Evolutionary conservation across 148 eudicot genomes (phyloP).

Genomic region (Vaccinium corymbosum): DNA sequence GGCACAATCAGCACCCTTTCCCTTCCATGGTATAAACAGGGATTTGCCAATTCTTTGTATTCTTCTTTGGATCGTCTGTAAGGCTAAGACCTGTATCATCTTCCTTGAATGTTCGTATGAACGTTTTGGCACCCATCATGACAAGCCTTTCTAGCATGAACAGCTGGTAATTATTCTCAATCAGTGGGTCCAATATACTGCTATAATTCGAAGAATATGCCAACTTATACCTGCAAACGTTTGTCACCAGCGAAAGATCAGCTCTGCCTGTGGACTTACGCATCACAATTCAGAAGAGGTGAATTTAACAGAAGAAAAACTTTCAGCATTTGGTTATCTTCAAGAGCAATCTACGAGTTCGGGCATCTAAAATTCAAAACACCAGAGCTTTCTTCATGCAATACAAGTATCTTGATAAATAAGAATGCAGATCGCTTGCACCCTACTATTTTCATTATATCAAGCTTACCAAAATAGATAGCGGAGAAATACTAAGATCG

Average conservation of each 20-base stretch:
- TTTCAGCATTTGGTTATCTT: background rate
- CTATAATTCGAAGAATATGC: slow-evolving; percentile 89
- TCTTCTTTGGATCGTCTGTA: slow-evolving; percentile 87
- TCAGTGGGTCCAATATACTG: slow-evolving; percentile 59
- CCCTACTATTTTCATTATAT: background rate
- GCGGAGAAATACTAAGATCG: background rate
- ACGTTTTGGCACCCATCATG: slow-evolving; percentile 79
- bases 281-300: background rate
- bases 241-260: background rate
- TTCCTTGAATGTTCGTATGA: slow-evolving; percentile 71
- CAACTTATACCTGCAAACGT: slow-evolving; percentile 64
- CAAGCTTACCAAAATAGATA: background rate
- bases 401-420: background rate
- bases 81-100: slow-evolving; percentile 73
- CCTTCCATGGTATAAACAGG: slow-evolving; percentile 61
- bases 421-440: background rate
- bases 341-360: background rate
- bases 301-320: background rate
- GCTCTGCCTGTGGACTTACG: background rate
- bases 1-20: slow-evolving; percentile 38
- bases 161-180: slow-evolving; percentile 88
- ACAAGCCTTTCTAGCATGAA: slow-evolving; percentile 94
- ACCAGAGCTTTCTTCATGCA: background rate
- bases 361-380: background rate
- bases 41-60: slow-evolving; percentile 63